Percentiles rank a stretch among this genome's conserved stretches.
Conservation (phyloP, 1,284 basidiomycete species). For the Cutaneotrichosporon sp. region DNA sequence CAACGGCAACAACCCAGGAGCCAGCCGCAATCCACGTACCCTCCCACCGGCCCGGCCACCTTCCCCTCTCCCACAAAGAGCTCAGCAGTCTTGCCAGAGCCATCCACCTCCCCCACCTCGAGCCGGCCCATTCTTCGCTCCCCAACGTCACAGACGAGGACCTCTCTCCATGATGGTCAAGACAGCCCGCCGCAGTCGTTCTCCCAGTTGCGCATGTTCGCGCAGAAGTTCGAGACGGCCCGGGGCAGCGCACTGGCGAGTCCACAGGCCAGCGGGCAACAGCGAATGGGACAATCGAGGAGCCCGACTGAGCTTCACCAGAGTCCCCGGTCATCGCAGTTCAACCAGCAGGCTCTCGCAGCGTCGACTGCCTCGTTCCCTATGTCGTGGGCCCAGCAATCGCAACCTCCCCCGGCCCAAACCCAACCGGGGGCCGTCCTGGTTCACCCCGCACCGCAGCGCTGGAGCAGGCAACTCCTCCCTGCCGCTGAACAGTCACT, state of each 20-base stretch:
- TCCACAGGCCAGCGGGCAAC: background rate
- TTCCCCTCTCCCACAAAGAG: background rate
- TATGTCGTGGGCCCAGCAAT: background rate
- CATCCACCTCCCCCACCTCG: background rate
- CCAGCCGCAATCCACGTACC: background rate
- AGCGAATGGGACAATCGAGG: background rate
- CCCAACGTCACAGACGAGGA: background rate
- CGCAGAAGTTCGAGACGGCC: background rate
- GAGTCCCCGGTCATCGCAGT: background rate
- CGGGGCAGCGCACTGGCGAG: background rate
- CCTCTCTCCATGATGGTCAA: background rate
- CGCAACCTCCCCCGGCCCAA: background rate
- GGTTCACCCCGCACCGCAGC: background rate
- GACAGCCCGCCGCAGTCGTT: background rate
- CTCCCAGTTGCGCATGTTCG: background rate
- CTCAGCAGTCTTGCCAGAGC: background rate
- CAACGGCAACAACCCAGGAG: background rate
- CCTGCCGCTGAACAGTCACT: background rate
- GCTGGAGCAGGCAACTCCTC: conserved; percentile 3
- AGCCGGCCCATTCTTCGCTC: background rate
- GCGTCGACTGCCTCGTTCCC: background rate
- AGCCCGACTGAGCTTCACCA: background rate
- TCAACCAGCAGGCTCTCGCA: background rate
- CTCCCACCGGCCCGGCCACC: background rate
- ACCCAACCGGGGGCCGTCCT: background rate